These are phyloP conservation scores for Hordeum vulgare DNA, from an alignment of 176 grass and related monocot genomes.

Conservation along the genomic window DNA sequence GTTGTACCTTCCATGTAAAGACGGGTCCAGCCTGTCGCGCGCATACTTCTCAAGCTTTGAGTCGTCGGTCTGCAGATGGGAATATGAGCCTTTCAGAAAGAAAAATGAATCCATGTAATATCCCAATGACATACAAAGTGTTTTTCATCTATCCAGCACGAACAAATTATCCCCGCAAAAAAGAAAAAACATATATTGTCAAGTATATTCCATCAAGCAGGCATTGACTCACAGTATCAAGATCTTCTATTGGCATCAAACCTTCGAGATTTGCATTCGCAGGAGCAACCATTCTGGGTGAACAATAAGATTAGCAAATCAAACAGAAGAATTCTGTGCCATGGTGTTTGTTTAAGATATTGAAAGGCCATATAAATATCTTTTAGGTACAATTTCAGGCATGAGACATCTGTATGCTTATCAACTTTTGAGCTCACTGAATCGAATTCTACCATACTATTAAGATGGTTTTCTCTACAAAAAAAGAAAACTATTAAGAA, in stretches of 20 bases:
- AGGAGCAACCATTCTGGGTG: constrained; percentile 47
- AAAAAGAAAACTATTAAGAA: background rate
- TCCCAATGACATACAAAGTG: background rate
- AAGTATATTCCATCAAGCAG: background rate
- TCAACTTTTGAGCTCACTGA: background rate
- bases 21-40: constrained; percentile 53
- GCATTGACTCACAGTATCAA: constrained; percentile 37
- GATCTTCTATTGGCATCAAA: constrained; percentile 39
- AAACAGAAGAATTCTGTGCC: background rate
- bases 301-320: background rate
- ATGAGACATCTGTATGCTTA: background rate
- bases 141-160: background rate
- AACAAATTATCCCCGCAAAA: background rate
- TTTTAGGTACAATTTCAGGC: background rate
- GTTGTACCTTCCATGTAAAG: constrained; percentile 74
- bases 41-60: constrained; percentile 52
- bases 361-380: background rate
- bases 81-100: constrained; percentile 10
- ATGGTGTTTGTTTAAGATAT: background rate
- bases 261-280: constrained; percentile 46
- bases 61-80: constrained; percentile 38
- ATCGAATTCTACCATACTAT: background rate
- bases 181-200: no score
- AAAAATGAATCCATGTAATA: background rate
- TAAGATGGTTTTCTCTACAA: background rate